Percentiles rank a stretch among this genome's conserved stretches.
Evolutionary conservation across 495 filamentous ascomycete species (phyloP).

Genomic region (Podospora pseudocomata): DNA sequence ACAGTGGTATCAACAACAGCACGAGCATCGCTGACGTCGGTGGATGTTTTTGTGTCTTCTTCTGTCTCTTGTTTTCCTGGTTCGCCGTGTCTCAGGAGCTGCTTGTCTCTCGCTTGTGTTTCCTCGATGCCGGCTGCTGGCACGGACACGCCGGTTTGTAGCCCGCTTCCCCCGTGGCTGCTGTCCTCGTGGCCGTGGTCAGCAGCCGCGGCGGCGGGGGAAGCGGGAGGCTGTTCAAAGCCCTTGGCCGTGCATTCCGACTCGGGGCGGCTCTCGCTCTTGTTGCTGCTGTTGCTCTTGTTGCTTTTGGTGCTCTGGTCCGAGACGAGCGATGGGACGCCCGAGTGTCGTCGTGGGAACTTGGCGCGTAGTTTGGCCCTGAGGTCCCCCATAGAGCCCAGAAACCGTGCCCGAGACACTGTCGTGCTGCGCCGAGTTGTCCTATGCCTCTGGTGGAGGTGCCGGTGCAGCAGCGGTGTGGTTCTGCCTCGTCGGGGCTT

Average conservation of each 20-base stretch:
- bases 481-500: not conserved
- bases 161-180: not conserved
- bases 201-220: not conserved
- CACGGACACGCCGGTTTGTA: not conserved
- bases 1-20: not conserved
- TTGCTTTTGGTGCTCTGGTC: slow-evolving; percentile 27
- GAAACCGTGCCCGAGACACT: slow-evolving; percentile 6
- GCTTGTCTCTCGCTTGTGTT: slow-evolving; percentile 12
- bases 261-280: slow-evolving; percentile 20
- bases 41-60: slow-evolving; percentile 7
- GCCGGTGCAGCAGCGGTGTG: not conserved
- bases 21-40: slow-evolving; percentile 12
- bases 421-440: not conserved
- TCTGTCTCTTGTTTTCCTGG: slow-evolving; percentile 11
- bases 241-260: slow-evolving; percentile 10
- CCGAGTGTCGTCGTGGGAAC: slow-evolving; percentile 45
- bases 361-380: slow-evolving; percentile 46
- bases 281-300: slow-evolving; percentile 13
- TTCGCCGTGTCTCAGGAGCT: slow-evolving; percentile 7
- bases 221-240: slow-evolving; percentile 1
- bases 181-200: slow-evolving; percentile 1
- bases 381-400: slow-evolving; percentile 43
- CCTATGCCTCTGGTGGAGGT: not conserved
- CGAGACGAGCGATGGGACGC: slow-evolving; percentile 34
- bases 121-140: not conserved